These are phyloP conservation scores for Fusarium aywerte DNA, from an alignment of 2,329 filamentous ascomycete species.

Conservation along the genomic window DNA sequence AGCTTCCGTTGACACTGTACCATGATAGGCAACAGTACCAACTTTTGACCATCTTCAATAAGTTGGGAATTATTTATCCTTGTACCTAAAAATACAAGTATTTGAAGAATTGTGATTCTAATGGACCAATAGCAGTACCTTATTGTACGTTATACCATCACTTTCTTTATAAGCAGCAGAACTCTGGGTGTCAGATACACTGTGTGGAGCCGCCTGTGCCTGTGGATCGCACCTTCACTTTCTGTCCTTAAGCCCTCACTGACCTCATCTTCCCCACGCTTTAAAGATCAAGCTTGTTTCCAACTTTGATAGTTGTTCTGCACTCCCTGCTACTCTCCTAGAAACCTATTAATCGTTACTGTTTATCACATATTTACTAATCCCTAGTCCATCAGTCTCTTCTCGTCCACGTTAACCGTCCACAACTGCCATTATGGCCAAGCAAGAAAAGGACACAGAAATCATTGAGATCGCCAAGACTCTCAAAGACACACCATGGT, in stretches of 20 bases:
- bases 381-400: too few relatives aligned
- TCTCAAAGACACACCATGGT: slow-evolving; percentile 36
- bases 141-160: too few relatives aligned
- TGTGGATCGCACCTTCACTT: neutral
- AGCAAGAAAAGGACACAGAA: slow-evolving; percentile 32
- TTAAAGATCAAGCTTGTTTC: neutral
- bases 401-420: neutral
- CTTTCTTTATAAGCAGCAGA: too few relatives aligned
- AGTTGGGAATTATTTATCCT: neutral
- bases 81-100: too few relatives aligned
- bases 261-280: slow-evolving; percentile 1
- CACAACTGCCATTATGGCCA: slow-evolving; percentile 26
- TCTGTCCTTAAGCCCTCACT: slow-evolving; percentile 4
- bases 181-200: too few relatives aligned
- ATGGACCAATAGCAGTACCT: too few relatives aligned
- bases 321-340: neutral
- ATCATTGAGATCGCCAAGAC: slow-evolving; percentile 40
- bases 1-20: neutral
- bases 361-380: too few relatives aligned
- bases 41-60: neutral
- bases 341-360: too few relatives aligned
- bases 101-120: too few relatives aligned
- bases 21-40: neutral
- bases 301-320: neutral
- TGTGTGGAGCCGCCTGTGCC: neutral